These are phyloP conservation scores for Hypoxylon rubiginosum DNA, from an alignment of 2,329 filamentous ascomycete species.

Conservation along the genomic window DNA sequence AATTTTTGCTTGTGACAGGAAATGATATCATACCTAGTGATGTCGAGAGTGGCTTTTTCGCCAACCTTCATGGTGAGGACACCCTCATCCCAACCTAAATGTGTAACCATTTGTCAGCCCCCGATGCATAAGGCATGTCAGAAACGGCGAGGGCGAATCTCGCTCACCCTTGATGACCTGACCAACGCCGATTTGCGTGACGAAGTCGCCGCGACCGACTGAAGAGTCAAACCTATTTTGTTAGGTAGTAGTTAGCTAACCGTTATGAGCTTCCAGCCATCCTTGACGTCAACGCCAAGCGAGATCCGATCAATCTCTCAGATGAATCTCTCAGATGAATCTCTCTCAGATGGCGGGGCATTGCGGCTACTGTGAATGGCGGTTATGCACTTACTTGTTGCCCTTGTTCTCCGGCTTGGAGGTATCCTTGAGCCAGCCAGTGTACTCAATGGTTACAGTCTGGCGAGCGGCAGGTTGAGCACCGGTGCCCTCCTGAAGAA, in stretches of 20 bases:
- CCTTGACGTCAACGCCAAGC: constrained; percentile 33
- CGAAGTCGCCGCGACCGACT: constrained; percentile 80
- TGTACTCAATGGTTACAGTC: constrained; percentile 89
- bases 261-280: constrained; percentile 20
- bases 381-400: constrained; percentile 70
- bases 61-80: constrained; percentile 89
- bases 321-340: no score
- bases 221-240: constrained; percentile 87
- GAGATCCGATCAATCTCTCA: constrained; percentile 4
- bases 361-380: constrained; percentile 4
- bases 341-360: constrained; percentile 33
- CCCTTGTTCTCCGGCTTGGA: constrained; percentile 75
- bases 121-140: constrained; percentile 8
- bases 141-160: constrained; percentile 36
- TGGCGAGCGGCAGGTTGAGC: constrained; percentile 75
- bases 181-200: constrained; percentile 83
- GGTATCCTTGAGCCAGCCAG: constrained; percentile 83
- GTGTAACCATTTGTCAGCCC: constrained; percentile 25
- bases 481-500: constrained; percentile 72
- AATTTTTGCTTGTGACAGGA: background rate
- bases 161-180: constrained; percentile 88
- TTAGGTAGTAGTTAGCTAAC: constrained; percentile 37
- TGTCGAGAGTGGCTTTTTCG: constrained; percentile 89
- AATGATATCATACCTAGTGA: constrained; percentile 71
- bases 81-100: constrained; percentile 85